Conservation (phyloP, 441 rosid genomes). For the Adansonia rubrostipa region DNA sequence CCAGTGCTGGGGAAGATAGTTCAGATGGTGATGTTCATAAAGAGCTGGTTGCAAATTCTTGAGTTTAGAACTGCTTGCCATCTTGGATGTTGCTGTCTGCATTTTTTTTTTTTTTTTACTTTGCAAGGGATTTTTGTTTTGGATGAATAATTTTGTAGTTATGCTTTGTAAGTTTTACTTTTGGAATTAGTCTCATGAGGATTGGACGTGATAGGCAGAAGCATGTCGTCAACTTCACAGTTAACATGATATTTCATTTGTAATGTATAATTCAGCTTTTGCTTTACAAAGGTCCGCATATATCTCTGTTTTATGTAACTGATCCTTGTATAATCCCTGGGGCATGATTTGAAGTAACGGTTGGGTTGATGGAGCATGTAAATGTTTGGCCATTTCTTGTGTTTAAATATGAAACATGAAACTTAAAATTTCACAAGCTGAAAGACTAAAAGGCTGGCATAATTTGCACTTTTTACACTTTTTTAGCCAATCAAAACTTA, state of each 20-base stretch:
- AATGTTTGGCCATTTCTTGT: neutral
- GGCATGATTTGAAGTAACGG: neutral
- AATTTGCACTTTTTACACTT: neutral
- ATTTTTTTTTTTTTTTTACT: conserved; percentile 22
- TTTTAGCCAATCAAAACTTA: neutral
- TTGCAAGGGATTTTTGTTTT: neutral
- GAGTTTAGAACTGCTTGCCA: conserved; percentile 19
- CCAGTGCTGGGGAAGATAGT: conserved; percentile 33
- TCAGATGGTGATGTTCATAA: conserved; percentile 45
- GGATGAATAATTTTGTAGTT: conserved; percentile 19
- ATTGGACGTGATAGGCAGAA: neutral
- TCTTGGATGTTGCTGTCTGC: neutral
- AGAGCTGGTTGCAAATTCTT: conserved; percentile 45
- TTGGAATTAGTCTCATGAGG: neutral
- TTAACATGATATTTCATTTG: neutral
- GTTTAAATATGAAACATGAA: neutral
- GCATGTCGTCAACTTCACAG: neutral
- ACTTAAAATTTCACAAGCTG: neutral
- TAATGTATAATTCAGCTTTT: neutral
- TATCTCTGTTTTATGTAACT: neutral
- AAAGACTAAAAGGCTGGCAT: neutral
- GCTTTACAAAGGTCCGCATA: neutral
- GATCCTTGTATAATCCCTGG: neutral
- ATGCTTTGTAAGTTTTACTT: neutral
- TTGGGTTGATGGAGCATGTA: neutral